Evolutionary conservation across 164 flowering plant species (phyloP), one percentile per base, ranked within the genome.

Genomic region (Nelumbo lutea): DNA sequence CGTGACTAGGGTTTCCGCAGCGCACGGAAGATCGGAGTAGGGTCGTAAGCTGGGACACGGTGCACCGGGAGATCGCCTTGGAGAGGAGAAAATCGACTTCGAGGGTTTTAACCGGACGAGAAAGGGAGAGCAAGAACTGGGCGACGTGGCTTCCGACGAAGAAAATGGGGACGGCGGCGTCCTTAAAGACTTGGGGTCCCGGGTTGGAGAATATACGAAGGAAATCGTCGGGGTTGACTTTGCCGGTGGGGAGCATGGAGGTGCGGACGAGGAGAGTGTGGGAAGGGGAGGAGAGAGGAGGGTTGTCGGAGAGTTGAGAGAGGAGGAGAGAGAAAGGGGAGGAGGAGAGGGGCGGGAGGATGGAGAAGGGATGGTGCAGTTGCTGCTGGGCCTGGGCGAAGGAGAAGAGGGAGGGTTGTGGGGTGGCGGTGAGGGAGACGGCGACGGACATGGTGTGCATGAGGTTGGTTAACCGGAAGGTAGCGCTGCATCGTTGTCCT

Each of bases 391-490:
- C 27, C 27, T 27, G 27, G 27, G 27, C 15, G 70, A 87, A 73
- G 5, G 85, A 70, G 73, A 84, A 82, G 46, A 77, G 41, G 48
- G 80, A 68, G 2, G 91, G 74, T 61, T 81, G 27, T 27, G 27
- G 78, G 13, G 89, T 73, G 59, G 87, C 78, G 61, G 87, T 68
- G 11, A 90, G 78, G 46, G 85, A 85, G 53, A 90, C 65, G n/a
- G 96, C 96, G 0, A 88, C 91, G 43, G 87, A 61, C 93, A 90
- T 90, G 81, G 91, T 87, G 83, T 88, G 94, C 94, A 88, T 88
- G 9, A 85, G 82, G 57, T 88, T 90, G 57, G 83, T 84, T 43
- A 90, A 65, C 5, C 81, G 64, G 87, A 90, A 88, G 10, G 80
- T 72, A 9, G 82, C 38, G 66, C 61, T 55, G 71, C 81, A 78